Evolutionary conservation across 1,284 basidiomycete genomes (phyloP).

Genomic region (Leccinum colubrinum): DNA sequence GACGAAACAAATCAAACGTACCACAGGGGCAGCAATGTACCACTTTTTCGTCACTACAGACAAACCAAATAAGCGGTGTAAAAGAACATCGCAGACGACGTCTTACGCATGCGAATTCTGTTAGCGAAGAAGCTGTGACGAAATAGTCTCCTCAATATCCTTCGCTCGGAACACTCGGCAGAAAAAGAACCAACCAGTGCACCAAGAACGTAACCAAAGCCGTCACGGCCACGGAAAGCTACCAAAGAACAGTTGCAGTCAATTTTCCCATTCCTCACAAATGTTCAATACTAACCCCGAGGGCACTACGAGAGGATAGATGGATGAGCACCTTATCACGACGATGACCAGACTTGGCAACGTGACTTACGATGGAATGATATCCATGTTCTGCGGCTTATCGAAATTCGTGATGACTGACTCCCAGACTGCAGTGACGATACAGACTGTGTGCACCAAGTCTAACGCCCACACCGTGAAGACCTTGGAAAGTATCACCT

Average conservation of each 20-base stretch:
- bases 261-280: not conserved
- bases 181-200: slow-evolving; percentile 24
- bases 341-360: slow-evolving; percentile 4
- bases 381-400: slow-evolving; percentile 26
- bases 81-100: not conserved
- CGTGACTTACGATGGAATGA: slow-evolving; percentile 29
- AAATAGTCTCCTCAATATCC: not conserved
- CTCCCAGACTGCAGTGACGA: slow-evolving; percentile 28
- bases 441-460: slow-evolving; percentile 31
- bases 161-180: not conserved
- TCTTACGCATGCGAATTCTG: slow-evolving; percentile 31
- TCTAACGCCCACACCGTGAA: slow-evolving; percentile 30
- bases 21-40: slow-evolving; percentile 31
- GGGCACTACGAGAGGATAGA: slow-evolving; percentile 10
- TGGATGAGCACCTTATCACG: not conserved
- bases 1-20: slow-evolving; percentile 8
- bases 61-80: slow-evolving; percentile 7
- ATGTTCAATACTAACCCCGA: slow-evolving; percentile 21
- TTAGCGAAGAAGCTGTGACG: slow-evolving; percentile 31
- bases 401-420: slow-evolving; percentile 29
- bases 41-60: slow-evolving; percentile 32
- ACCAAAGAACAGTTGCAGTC: not conserved
- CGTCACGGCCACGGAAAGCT: slow-evolving; percentile 33
- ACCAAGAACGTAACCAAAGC: slow-evolving; percentile 32
- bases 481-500: slow-evolving; percentile 21